phyloP scores from a whole-genome alignment of 495 filamentous ascomycete species.

The Penicillium lividum region DNA sequence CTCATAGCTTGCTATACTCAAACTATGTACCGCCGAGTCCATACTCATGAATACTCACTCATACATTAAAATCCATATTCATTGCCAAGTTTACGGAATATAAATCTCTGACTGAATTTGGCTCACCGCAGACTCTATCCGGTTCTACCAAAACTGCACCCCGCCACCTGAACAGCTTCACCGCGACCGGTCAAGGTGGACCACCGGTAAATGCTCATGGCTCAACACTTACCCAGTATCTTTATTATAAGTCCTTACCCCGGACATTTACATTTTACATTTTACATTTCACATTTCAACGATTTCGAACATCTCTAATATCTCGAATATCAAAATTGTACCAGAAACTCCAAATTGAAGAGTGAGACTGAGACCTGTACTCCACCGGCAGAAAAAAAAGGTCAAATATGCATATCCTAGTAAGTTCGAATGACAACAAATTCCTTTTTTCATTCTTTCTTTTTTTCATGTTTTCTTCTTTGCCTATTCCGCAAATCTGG shows the following conservation, averaged over 20 bases:
- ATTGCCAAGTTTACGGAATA: neutral
- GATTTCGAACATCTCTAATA: no score
- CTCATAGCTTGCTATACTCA: neutral
- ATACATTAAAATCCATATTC: neutral
- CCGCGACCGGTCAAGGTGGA: conserved; percentile 4
- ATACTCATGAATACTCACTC: no score
- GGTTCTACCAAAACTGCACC: conserved; percentile 30
- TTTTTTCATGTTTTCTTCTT: neutral
- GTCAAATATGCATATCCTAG: conserved; percentile 48
- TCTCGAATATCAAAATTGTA: neutral
- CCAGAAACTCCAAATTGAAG: neutral
- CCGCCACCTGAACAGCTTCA: conserved; percentile 9
- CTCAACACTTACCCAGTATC: conserved; percentile 26
- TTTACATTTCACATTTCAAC: no score
- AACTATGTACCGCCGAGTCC: no score
- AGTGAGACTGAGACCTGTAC: no score
- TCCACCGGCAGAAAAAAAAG: neutral
- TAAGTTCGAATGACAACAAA: conserved; percentile 27
- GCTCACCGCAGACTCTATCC: conserved; percentile 49
- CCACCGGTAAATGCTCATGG: conserved; percentile 18
- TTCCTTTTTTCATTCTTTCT: conserved; percentile 9
- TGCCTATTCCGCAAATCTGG: neutral
- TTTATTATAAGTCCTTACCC: conserved; percentile 18
- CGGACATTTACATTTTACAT: neutral
- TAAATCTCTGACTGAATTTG: conserved; percentile 8